Evolutionary conservation across 1,284 basidiomycete genomes (phyloP), one percentile per base, ranked within the genome.

Genomic region (Singerocomus rubriflavus): DNA sequence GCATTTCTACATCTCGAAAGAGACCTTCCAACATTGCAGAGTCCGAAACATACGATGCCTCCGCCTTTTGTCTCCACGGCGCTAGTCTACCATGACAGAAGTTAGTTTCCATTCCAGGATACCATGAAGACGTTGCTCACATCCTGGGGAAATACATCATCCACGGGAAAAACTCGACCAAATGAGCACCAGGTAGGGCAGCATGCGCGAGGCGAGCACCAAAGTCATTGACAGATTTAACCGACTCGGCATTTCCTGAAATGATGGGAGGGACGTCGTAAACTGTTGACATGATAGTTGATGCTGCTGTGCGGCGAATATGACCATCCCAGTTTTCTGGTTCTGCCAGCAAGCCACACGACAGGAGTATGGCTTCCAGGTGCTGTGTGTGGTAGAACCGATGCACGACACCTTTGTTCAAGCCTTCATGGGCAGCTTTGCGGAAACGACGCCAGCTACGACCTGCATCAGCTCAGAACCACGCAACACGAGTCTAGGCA

Each of bases 281-380:
- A 9, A 54, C 46, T 12, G 50, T 54, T 5, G 52, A 32, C 46
- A 56, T 48, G 12, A 57, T 43, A 0, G 31, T 25, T 7, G 44
- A 56, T 9, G 46, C 51, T 10, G 41, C 33, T 6, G 36, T 38
- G 12, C 48, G 48, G 25, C 51, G 47, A 14, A 57, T 16, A 45
- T 53, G 55, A 16, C 48, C 55, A 27, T 57, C 51, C 55, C 55
- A 57, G 39, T 53, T 47, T n/a, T 44, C 41, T 3, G 55, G 55
- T 21, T 53, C 46, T 26, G 27, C 33, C 5, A 57, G 17, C 44
- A 57, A 31, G 13, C 46, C 47, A 21, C 48, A 53, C 6, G 55
- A 55, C 2, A 53, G 14, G 10, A 57, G 45, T 10, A 52, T 34
- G 7, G 34, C 45, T 37, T 56, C 54, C 16, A n/a, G n/a, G 17